Evolutionary conservation across 208 protist genomes (phyloP), one percentile per base, ranked within the genome.

Genomic region (Kentomonas sorsogonicus): DNA sequence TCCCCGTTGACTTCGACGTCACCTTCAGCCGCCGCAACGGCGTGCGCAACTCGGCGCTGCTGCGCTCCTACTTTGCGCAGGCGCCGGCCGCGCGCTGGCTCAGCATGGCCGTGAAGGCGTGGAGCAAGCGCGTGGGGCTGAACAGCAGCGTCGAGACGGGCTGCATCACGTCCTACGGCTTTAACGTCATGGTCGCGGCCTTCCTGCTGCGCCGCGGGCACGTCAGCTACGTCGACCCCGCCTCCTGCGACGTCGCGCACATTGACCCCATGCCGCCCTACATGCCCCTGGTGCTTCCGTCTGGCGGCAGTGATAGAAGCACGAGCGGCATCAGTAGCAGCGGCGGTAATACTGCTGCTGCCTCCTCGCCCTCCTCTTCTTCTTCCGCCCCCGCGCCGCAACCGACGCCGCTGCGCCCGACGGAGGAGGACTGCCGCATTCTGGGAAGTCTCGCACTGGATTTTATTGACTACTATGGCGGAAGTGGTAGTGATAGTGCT

Each of bases 151-250:
- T 80, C 15, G 67, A 79, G 20, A 72, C 74, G 4, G 82, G 86
- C 7, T 92, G 75, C 63, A 66, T 95, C 44, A 95, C 89, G 0
- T 93, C 86, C 0, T 95, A 95, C 51, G 89, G 83, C 13, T 93
- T 90, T 68, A 89, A 93, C 47, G 31, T 95, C 30, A 86, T 95
- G 79, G 66, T 89, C 10, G 81, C 77, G 11, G 92, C 92, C 59
- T 95, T 91, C 54, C 56, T 91, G n/a, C 43, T 92, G 5, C 73
- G 68, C 30, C 80, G 83, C 2, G 56, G 66, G 13, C 34, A 77
- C 3, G 67, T 88, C n/a, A 39, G 48, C 41, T 81, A 92, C 38
- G 74, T 95, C 6, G 55, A 66, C 0, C 69, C 78, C 1, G 69
- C 48, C 18, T 58, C 63, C 27, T 79, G 79, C 29, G 75, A 86